Evolutionary conservation across 768 basidiomycete genomes (phyloP).

Genomic region (Leccinellum rugosiceps): DNA sequence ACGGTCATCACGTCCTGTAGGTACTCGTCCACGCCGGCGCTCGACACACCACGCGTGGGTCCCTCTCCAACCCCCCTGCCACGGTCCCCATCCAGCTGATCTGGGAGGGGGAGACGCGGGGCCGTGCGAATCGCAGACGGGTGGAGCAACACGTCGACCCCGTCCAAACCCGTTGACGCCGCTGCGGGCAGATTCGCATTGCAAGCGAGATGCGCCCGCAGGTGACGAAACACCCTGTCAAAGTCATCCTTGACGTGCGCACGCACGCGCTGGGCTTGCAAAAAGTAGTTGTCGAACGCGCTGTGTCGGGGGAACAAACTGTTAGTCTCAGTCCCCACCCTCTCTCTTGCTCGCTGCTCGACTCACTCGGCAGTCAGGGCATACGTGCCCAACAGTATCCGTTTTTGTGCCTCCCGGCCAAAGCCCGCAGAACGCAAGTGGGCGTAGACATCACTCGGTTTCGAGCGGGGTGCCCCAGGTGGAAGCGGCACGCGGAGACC

Average conservation of each 20-base stretch:
- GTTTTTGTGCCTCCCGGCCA: constrained; percentile 80
- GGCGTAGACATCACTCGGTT: constrained; percentile 59
- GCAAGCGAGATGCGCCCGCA: constrained; percentile 46
- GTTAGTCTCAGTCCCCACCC: not conserved
- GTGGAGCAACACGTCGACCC: constrained; percentile 82
- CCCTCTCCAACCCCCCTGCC: constrained; percentile 1
- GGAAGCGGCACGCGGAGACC: constrained; percentile 50
- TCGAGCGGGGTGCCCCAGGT: constrained; percentile 40
- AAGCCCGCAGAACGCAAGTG: constrained; percentile 67
- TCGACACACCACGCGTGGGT: constrained; percentile 1
- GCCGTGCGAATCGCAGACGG: constrained; percentile 88
- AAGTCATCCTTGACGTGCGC: constrained; percentile 72
- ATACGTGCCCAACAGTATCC: constrained; percentile 87
- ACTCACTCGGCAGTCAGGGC: constrained; percentile 88
- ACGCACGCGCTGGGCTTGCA: constrained; percentile 86
- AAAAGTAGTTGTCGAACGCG: constrained; percentile 96
- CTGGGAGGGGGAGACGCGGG: constrained; percentile 47
- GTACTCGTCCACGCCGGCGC: constrained; percentile 52
- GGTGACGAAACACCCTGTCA: constrained; percentile 57
- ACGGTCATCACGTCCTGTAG: constrained; percentile 91
- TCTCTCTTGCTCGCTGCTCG: constrained; percentile 20
- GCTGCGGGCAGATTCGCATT: not conserved
- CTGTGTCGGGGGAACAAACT: constrained; percentile 37
- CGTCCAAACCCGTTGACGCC: constrained; percentile 6
- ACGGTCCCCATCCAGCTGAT: not conserved